These are phyloP conservation scores for Debaryomyces coudertii DNA, from an alignment of 1,139 yeast genomes.

Conservation along the genomic window DNA sequence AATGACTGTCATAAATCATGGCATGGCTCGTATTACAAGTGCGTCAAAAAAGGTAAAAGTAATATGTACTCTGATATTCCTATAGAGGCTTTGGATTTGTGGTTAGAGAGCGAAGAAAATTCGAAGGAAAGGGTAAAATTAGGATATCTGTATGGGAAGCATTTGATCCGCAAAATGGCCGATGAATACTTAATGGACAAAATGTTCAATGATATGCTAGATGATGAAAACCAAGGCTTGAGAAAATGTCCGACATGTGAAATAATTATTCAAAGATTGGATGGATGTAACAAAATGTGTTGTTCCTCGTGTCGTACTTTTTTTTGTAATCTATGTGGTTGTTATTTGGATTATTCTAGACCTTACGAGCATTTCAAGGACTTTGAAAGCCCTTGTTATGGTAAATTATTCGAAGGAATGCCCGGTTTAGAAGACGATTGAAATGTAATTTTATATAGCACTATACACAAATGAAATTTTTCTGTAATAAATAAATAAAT, in stretches of 20 bases:
- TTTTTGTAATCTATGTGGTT: slow-evolving; percentile 65
- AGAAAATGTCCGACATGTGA: slow-evolving; percentile 60
- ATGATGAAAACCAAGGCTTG: slow-evolving; percentile 41
- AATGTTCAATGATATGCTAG: slow-evolving; percentile 49
- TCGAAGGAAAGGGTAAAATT: slow-evolving; percentile 39
- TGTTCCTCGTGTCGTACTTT: slow-evolving; percentile 53
- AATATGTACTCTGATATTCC: slow-evolving; percentile 43
- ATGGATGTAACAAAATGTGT: slow-evolving; percentile 72
- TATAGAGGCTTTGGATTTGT: slow-evolving; percentile 42
- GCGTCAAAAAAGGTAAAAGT: slow-evolving; percentile 36
- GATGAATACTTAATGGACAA: slow-evolving; percentile 52
- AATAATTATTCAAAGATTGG: slow-evolving; percentile 57
- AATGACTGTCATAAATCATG: slow-evolving; percentile 62
- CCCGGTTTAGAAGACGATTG: slow-evolving; percentile 30
- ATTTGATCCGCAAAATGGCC: slow-evolving; percentile 44
- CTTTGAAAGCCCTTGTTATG: slow-evolving; percentile 49
- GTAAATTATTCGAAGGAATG: slow-evolving; percentile 60
- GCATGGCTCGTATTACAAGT: slow-evolving; percentile 60
- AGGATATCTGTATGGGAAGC: slow-evolving; percentile 54
- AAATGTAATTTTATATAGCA: not conserved
- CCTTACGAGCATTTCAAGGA: slow-evolving; percentile 61
- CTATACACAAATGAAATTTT: not conserved
- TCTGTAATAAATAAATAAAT: slow-evolving; percentile 2
- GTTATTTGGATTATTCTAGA: slow-evolving; percentile 35
- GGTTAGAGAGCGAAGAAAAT: slow-evolving; percentile 31